These are phyloP conservation scores for Medicago ruthenica DNA, from an alignment of 306 rosid genomes.

Conservation along the genomic window DNA sequence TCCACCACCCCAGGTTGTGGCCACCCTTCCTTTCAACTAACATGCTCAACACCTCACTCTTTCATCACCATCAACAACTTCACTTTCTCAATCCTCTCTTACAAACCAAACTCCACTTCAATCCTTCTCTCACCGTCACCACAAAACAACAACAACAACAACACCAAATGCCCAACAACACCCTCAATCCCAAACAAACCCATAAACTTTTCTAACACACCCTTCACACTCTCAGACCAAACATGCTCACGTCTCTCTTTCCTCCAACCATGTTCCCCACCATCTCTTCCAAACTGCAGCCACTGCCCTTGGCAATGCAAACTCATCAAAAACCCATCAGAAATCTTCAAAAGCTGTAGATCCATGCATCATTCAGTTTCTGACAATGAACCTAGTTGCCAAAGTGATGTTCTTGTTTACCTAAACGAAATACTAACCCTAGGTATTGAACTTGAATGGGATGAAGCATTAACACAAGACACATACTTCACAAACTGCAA, in stretches of 20 bases:
- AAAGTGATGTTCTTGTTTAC: conserved; percentile 62
- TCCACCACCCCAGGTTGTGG: conserved; percentile 78
- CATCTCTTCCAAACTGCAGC: conserved; percentile 61
- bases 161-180: conserved; percentile 43
- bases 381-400: conserved; percentile 56
- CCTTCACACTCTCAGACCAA: conserved; percentile 65
- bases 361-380: conserved; percentile 50
- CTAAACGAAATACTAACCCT: conserved; percentile 48
- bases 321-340: conserved; percentile 64
- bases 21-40: conserved; percentile 85
- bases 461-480: conserved; percentile 55
- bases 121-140: conserved; percentile 61
- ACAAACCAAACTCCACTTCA: conserved; percentile 66
- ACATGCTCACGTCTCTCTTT: conserved; percentile 67
- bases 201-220: conserved; percentile 67
- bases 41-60: conserved; percentile 64
- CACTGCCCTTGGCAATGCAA: conserved; percentile 80
- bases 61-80: conserved; percentile 64
- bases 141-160: background rate
- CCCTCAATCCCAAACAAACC: conserved; percentile 58
- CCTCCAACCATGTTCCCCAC: conserved; percentile 71
- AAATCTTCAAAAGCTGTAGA: conserved; percentile 61
- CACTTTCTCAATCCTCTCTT: conserved; percentile 66
- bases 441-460: conserved; percentile 84
- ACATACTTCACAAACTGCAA: conserved; percentile 67